These are phyloP conservation scores for Amborella trichopoda DNA, from an alignment of 164 flowering plant genomes.

Conservation along the genomic window DNA sequence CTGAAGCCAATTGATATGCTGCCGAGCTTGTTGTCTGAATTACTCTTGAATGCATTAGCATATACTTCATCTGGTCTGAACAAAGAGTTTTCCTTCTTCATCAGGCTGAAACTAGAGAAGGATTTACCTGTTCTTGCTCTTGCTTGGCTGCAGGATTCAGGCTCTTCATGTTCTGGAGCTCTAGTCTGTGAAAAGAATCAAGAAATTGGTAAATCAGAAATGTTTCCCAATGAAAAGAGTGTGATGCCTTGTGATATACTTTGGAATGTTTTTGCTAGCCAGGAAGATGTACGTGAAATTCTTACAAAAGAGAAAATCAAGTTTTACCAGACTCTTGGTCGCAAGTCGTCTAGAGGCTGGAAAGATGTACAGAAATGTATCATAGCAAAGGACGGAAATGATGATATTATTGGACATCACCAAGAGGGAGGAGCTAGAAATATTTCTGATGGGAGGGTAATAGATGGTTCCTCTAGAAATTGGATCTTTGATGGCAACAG, in stretches of 20 bases:
- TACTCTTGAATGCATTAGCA: conserved; percentile 24
- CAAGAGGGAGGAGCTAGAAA: too few relatives aligned
- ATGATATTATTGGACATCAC: conserved; percentile 13
- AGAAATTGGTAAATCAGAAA: conserved; percentile 10
- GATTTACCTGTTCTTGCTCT: conserved; percentile 22
- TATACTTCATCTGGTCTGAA: conserved; percentile 37
- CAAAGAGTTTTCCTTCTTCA: conserved; percentile 34
- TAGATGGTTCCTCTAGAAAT: too few relatives aligned
- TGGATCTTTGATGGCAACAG: too few relatives aligned
- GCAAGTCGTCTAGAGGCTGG: conserved; percentile 44
- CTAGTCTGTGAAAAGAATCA: conserved; percentile 8
- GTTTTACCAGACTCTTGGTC: conserved; percentile 18
- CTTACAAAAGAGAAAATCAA: conserved; percentile 29
- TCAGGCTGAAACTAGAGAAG: conserved; percentile 34
- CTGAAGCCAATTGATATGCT: conserved; percentile 14
- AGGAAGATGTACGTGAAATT: conserved; percentile 26
- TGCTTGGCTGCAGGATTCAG: conserved; percentile 31
- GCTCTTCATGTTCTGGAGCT: conserved; percentile 13
- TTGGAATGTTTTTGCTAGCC: conserved; percentile 43
- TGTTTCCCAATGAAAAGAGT: conserved; percentile 15
- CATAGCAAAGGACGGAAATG: conserved; percentile 16
- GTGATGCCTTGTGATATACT: conserved; percentile 22
- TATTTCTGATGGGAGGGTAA: too few relatives aligned
- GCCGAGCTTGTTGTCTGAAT: conserved; percentile 19
- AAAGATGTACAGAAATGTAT: conserved; percentile 23